A percentile compares a stretch with the other conserved stretches of the same genome.
Evolutionary conservation across 192 early-diverging fungal species (phyloP).

Genomic region (Backusella sp.): DNA sequence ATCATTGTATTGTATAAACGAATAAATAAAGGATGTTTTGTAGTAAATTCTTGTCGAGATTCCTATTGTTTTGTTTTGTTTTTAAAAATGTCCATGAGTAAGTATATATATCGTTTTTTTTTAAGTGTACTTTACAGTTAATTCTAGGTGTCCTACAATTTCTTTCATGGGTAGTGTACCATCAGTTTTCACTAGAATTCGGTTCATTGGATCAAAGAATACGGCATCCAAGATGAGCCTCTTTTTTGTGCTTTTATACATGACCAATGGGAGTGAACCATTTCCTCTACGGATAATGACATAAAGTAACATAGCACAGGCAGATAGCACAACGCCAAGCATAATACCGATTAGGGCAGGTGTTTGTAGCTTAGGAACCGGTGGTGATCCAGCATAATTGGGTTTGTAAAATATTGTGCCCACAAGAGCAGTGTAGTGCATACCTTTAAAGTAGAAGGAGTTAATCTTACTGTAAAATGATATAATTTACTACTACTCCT

Average conservation of each 20-base stretch:
- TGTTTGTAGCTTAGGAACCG: conserved; percentile 9
- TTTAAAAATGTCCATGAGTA: not conserved
- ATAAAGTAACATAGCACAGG: conserved; percentile 18
- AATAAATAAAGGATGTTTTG: conserved; percentile 15
- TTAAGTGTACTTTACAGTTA: conserved; percentile 19
- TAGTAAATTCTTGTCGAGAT: conserved; percentile 14
- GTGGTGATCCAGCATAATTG: conserved; percentile 7
- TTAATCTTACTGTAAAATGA: not conserved
- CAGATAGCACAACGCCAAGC: conserved; percentile 20
- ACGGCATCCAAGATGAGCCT: conserved; percentile 33
- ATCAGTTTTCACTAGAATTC: conserved; percentile 37
- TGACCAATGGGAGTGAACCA: not conserved
- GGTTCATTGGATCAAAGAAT: conserved; percentile 31
- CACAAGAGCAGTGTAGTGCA: conserved; percentile 38
- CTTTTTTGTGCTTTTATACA: conserved; percentile 11
- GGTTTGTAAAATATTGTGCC: conserved; percentile 35
- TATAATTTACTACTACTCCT: not conserved
- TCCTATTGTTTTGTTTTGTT: not conserved
- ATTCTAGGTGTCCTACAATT: conserved; percentile 21
- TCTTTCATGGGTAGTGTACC: conserved; percentile 38
- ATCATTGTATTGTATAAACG: conserved; percentile 16
- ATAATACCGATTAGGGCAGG: conserved; percentile 22
- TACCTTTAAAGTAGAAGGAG: conserved; percentile 17
- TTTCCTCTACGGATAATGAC: conserved; percentile 8
- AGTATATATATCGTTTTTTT: not conserved